Evolutionary conservation across 495 filamentous ascomycete genomes (phyloP).

Genomic region (Hypoxylon cercidicola): DNA sequence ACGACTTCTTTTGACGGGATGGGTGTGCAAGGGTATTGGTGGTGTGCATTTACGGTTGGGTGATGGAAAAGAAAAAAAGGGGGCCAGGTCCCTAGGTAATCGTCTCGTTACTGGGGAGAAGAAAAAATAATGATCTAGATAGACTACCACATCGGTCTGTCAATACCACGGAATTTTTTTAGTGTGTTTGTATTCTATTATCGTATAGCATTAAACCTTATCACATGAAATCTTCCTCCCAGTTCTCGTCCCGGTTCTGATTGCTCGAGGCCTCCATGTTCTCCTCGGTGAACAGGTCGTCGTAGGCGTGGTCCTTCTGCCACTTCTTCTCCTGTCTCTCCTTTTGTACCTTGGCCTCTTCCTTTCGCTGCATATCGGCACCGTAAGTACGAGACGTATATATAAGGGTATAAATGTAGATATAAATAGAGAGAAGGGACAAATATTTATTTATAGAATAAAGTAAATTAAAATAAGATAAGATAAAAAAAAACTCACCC

Average conservation of each 20-base stretch:
- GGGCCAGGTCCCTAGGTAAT: too few relatives aligned
- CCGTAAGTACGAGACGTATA: slow-evolving; percentile 8
- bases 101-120: too few relatives aligned
- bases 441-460: too few relatives aligned
- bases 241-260: slow-evolving; percentile 69
- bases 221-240: slow-evolving; percentile 80
- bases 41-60: neutral
- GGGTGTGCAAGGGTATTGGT: too few relatives aligned
- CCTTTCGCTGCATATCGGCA: slow-evolving; percentile 67
- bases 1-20: too few relatives aligned
- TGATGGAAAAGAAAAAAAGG: neutral
- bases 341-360: slow-evolving; percentile 79
- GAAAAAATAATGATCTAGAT: too few relatives aligned
- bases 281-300: slow-evolving; percentile 79
- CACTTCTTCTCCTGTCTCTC: slow-evolving; percentile 89
- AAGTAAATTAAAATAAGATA: neutral
- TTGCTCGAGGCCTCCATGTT: slow-evolving; percentile 73
- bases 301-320: slow-evolving; percentile 95
- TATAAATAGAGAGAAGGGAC: too few relatives aligned
- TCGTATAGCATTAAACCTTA: slow-evolving; percentile 21
- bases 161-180: neutral
- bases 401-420: neutral
- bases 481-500: slow-evolving; percentile 58
- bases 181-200: slow-evolving; percentile 21
- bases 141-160: too few relatives aligned